Base-by-base conservation (phyloP, 768 basidiomycete species). In the Trametes villosa region DNA sequence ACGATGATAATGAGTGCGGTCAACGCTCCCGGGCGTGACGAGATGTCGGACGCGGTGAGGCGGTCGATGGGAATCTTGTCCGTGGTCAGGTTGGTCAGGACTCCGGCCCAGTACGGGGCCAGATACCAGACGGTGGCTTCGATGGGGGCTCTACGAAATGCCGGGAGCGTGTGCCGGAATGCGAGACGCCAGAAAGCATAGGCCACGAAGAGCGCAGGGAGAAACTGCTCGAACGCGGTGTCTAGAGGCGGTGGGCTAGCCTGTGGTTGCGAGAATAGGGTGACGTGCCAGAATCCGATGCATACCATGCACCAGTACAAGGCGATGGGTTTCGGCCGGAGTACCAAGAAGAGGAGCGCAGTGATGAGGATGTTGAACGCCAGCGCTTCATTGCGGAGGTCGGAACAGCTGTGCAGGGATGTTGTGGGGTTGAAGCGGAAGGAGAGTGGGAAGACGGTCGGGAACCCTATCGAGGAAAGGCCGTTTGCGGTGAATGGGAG, bases 261-360 rank as follows among this genome's bases (percentile, higher is more conserved):
- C 46, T 76, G 82, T 7, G 89, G 88, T 67, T 94, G 88, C 9
- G 89, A 89, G 67, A 92, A 93, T 40, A 95, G 81, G 0, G 84
- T 77, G 54, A 92, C 78, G 65, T 95, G 92, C 92, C 93, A 95
- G 71, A 84, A 94, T 2, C 92, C 89, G 45, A 91, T 89, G 75
- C 85, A 91, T 7, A 91, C 84, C n/a, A 92, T 77, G 67, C 81
- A 86, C 88, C 89, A 91, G 72, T 81, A 92, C 3, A 85, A 72
- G 31, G 91, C 75, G 62, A 91, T 80, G 2, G 88, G 79, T 67
- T 78, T 84, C 2, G 90, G 90, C 17, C 90, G 86, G 46, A 95
- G 77, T 48, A 94, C 65, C 40, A 91, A 77, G 71, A 91, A 92
- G 45, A 94, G 76, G 29, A 85, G 65, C 68, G 81, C 84, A 0